Evolutionary conservation across 306 rosid species (phyloP).

Genomic region (Bauhinia variegata): DNA sequence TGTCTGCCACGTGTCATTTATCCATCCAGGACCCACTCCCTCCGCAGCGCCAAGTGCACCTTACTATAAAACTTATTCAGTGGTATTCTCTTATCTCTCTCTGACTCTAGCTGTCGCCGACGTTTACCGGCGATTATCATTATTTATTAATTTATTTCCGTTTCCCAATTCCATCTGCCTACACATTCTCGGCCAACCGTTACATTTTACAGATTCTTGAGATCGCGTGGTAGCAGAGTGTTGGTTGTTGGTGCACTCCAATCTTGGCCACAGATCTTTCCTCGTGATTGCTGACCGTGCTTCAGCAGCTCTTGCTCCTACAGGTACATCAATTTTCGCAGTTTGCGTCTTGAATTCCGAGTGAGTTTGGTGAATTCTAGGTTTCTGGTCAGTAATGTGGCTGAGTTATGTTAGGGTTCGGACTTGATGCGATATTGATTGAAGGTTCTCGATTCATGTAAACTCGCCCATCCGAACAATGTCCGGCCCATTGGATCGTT

Average conservation of each 20-base stretch:
- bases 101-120: conserved; percentile 31
- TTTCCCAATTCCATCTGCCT: too few species aligned
- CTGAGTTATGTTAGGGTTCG: conserved; percentile 17
- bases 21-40: too few species aligned
- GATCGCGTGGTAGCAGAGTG: conserved; percentile 7
- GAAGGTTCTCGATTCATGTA: conserved; percentile 13
- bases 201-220: too few species aligned
- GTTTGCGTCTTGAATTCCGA: not conserved
- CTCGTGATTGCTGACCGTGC: conserved; percentile 23
- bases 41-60: too few species aligned
- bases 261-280: conserved; percentile 32
- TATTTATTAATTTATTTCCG: too few species aligned
- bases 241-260: not conserved
- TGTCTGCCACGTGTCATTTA: not conserved
- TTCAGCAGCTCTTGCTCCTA: not conserved
- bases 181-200: conserved; percentile 19
- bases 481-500: conserved; percentile 79
- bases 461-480: conserved; percentile 34
- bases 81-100: not conserved
- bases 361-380: conserved; percentile 23
- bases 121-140: conserved; percentile 3
- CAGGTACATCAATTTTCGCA: not conserved
- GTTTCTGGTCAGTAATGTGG: conserved; percentile 45
- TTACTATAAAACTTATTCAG: too few species aligned
- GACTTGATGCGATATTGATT: conserved; percentile 35